Conservation (phyloP, 306 rosid genomes). For the Erythrophleum fordii region DNA sequence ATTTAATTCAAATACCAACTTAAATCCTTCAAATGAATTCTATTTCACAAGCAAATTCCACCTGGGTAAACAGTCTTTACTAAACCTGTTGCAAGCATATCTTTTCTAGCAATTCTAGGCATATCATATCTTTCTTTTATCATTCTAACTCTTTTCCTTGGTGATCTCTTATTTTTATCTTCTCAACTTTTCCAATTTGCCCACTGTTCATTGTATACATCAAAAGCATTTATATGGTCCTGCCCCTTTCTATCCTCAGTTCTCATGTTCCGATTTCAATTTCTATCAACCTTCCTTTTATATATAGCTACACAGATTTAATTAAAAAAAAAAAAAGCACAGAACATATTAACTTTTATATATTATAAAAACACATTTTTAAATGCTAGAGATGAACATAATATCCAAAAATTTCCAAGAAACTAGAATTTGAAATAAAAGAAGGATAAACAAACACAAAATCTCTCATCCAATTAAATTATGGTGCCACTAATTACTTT, state of each 20-base stretch:
- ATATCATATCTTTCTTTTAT: not conserved
- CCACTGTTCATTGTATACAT: not conserved
- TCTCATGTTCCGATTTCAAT: no score
- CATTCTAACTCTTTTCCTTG: not conserved
- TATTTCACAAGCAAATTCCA: slow-evolving; percentile 19
- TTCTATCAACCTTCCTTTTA: not conserved
- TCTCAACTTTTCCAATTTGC: not conserved
- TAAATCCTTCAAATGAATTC: slow-evolving; percentile 27
- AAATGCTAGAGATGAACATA: not conserved
- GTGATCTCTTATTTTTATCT: not conserved
- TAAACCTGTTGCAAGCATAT: slow-evolving; percentile 7
- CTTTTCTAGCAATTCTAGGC: slow-evolving; percentile 5
- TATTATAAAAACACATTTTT: not conserved
- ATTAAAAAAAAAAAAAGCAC: not conserved
- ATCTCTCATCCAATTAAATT: not conserved
- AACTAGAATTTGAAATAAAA: not conserved
- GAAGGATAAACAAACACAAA: not conserved
- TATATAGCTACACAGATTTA: not conserved
- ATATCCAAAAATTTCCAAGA: not conserved
- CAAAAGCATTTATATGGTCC: not conserved
- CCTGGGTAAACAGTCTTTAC: slow-evolving; percentile 15
- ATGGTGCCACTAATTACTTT: not conserved
- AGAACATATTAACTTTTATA: not conserved
- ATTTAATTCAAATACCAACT: not conserved
- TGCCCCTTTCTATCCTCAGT: not conserved